Percentiles rank a stretch among this genome's conserved stretches.
phyloP scores from a whole-genome alignment of 2,329 filamentous ascomycete genomes.

The Apiospora phragmitis region DNA sequence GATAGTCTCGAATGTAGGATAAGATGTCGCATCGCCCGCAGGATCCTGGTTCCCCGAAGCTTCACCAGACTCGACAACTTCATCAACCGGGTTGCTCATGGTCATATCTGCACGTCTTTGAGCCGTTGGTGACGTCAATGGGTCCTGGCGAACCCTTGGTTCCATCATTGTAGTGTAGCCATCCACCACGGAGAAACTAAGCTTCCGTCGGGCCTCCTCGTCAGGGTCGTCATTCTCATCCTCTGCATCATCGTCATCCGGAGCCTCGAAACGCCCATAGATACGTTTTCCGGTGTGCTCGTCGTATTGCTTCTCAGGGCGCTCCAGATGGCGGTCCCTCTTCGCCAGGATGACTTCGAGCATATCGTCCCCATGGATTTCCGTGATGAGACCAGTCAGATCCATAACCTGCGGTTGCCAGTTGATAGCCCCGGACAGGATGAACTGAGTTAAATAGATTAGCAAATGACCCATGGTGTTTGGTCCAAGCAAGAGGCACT shows the following conservation, averaged over 20 bases:
- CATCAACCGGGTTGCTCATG: not conserved
- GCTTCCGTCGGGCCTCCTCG: conserved; percentile 53
- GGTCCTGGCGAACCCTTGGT: conserved; percentile 61
- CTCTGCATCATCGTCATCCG: conserved; percentile 57
- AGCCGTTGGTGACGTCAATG: conserved; percentile 16
- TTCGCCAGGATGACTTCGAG: conserved; percentile 67
- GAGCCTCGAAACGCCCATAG: conserved; percentile 78
- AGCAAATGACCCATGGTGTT: not conserved
- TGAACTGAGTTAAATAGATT: conserved; percentile 38
- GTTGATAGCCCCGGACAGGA: conserved; percentile 60
- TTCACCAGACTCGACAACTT: not conserved
- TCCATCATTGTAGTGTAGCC: conserved; percentile 52
- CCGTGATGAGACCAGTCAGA: conserved; percentile 67
- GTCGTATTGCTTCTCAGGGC: conserved; percentile 62
- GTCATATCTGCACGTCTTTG: not conserved
- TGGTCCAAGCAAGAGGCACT: not conserved
- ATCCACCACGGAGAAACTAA: conserved; percentile 54
- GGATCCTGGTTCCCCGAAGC: not conserved
- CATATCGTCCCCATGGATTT: conserved; percentile 48
- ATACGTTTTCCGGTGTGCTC: conserved; percentile 68
- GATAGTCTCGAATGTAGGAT: not conserved
- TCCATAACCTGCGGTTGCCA: conserved; percentile 66
- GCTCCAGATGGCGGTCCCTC: conserved; percentile 61
- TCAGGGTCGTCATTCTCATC: conserved; percentile 52
- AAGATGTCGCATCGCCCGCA: not conserved